Percentiles rank a stretch among this genome's conserved stretches.
These are phyloP conservation scores for Physcia stellaris DNA, from an alignment of 495 filamentous ascomycete genomes.

Conservation along the genomic window DNA sequence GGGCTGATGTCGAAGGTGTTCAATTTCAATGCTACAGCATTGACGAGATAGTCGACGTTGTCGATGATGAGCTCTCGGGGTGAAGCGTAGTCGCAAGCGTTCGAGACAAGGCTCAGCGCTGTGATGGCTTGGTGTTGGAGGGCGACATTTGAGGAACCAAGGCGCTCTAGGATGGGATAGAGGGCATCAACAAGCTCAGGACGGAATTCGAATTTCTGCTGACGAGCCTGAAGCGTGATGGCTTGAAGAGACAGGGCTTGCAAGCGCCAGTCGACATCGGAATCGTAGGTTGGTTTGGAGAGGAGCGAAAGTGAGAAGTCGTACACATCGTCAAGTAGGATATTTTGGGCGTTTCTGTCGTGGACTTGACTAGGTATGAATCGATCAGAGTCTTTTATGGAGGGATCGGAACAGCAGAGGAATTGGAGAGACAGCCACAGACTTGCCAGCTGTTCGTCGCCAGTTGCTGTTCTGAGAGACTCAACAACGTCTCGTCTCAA, in stretches of 20 bases:
- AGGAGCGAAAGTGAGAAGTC: slow-evolving; percentile 57
- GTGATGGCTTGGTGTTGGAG: slow-evolving; percentile 74
- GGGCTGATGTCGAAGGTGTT: slow-evolving; percentile 87
- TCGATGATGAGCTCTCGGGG: slow-evolving; percentile 72
- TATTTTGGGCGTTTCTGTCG: slow-evolving; percentile 45
- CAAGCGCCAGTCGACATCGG: slow-evolving; percentile 53
- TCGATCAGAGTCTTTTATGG: no score
- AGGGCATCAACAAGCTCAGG: slow-evolving; percentile 81
- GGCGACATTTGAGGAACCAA: slow-evolving; percentile 56
- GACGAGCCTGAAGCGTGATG: slow-evolving; percentile 54
- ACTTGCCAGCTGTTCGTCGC: slow-evolving; percentile 46
- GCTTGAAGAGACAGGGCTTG: slow-evolving; percentile 62
- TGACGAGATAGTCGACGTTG: slow-evolving; percentile 94
- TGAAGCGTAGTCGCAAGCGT: slow-evolving; percentile 57
- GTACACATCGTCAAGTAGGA: slow-evolving; percentile 67
- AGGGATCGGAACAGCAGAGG: no score
- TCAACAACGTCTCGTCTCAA: slow-evolving; percentile 45
- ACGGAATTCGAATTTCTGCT: slow-evolving; percentile 56
- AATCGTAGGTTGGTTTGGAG: slow-evolving; percentile 28
- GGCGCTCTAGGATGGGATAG: slow-evolving; percentile 73
- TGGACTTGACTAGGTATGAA: slow-evolving; percentile 29
- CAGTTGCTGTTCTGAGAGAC: slow-evolving; percentile 39
- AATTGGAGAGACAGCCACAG: slow-evolving; percentile 76
- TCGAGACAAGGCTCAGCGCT: slow-evolving; percentile 66
- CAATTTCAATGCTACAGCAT: slow-evolving; percentile 75